These are phyloP conservation scores for Aquilaria malaccensis DNA, from an alignment of 345 rosid genomes.

Conservation along the genomic window DNA sequence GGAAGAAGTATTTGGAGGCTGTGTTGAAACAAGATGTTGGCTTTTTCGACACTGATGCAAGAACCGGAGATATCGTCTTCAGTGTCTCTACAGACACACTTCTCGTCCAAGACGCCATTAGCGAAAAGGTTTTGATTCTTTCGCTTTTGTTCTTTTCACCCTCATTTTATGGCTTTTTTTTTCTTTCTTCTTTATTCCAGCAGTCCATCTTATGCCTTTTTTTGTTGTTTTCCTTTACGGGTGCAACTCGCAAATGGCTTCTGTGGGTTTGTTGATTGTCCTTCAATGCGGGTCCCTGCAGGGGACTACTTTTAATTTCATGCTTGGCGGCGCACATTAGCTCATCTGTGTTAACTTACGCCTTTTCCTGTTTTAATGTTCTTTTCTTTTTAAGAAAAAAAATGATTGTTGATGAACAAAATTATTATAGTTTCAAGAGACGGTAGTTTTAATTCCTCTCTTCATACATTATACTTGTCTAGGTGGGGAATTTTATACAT, in stretches of 20 bases:
- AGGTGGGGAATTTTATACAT: constrained; percentile 99
- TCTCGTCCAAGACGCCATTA: constrained; percentile 99
- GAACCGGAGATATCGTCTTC: constrained; percentile 97
- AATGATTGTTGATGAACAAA: background rate
- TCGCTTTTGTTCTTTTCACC: background rate
- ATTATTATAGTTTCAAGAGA: background rate
- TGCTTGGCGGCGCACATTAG: constrained; percentile 39
- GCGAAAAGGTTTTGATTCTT: constrained; percentile 62
- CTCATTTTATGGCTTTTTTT: background rate
- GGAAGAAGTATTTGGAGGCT: constrained; percentile 93
- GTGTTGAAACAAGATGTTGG: constrained; percentile 98
- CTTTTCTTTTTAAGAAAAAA: background rate
- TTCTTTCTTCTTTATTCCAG: background rate
- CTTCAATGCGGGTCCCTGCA: constrained; percentile 38
- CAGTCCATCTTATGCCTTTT: background rate
- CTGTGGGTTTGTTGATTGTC: constrained; percentile 16
- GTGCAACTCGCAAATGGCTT: constrained; percentile 14
- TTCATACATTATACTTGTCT: background rate
- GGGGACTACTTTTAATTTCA: constrained; percentile 5
- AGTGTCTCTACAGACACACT: constrained; percentile 98
- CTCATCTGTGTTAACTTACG: constrained; percentile 26
- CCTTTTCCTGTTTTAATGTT: constrained; percentile 4
- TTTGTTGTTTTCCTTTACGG: constrained; percentile 11
- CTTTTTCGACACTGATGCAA: constrained; percentile 95
- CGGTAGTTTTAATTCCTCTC: background rate